Evolutionary conservation across 2,329 filamentous ascomycete species (phyloP).

Genomic region (Arthrobotrys sinensis): DNA sequence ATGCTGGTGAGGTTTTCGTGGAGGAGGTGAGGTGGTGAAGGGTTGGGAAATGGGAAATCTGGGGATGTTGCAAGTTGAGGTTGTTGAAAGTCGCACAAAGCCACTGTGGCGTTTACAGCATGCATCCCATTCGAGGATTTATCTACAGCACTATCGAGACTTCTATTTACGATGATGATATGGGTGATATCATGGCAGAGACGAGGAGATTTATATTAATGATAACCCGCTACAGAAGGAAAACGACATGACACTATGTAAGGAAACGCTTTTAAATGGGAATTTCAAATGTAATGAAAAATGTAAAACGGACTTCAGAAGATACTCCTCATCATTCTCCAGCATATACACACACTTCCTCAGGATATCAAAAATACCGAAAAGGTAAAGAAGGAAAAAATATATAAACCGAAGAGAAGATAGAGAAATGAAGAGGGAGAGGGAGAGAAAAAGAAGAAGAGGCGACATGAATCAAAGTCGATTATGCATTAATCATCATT

Average conservation of each 20-base stretch:
- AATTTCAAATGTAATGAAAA: not conserved
- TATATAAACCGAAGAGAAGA: slow-evolving; percentile 22
- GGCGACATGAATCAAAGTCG: slow-evolving; percentile 27
- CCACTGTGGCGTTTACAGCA: slow-evolving; percentile 21
- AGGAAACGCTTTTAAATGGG: slow-evolving; percentile 17
- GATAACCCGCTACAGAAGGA: not conserved
- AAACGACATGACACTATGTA: slow-evolving; percentile 17
- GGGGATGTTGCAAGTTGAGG: slow-evolving; percentile 11
- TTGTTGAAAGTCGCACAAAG: slow-evolving; percentile 20
- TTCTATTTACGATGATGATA: not conserved
- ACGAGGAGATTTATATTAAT: slow-evolving; percentile 16
- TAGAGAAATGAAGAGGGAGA: slow-evolving; percentile 15
- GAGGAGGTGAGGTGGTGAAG: not conserved
- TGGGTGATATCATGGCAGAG: not conserved
- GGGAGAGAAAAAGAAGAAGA: slow-evolving; percentile 25
- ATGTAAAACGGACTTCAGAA: not conserved
- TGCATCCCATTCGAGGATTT: no score
- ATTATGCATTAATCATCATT: slow-evolving; percentile 60
- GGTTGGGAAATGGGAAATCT: not conserved
- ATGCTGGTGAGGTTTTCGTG: slow-evolving; percentile 12
- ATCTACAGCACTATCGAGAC: not conserved
- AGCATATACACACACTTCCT: slow-evolving; percentile 28
- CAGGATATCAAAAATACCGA: not conserved
- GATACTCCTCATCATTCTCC: not conserved
- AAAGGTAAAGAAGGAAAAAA: not conserved